phyloP scores from a whole-genome alignment of 2,329 filamentous ascomycete genomes.

The Arthrobotrys megalospora region DNA sequence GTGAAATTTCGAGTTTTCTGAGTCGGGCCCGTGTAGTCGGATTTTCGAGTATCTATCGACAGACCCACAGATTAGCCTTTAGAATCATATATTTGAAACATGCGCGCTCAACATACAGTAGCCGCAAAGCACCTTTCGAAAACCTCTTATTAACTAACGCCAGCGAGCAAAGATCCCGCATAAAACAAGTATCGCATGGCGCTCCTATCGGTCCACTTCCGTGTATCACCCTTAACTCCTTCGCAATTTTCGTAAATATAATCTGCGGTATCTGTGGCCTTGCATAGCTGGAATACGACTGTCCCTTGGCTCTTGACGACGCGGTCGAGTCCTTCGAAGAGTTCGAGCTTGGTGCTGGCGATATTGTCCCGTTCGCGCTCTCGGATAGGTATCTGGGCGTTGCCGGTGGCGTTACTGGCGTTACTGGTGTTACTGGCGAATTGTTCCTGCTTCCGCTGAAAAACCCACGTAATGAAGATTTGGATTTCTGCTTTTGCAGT shows the following conservation, averaged over 20 bases:
- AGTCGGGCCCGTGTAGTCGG: slow-evolving; percentile 53
- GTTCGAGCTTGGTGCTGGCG: slow-evolving; percentile 43
- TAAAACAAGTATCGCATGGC: slow-evolving; percentile 61
- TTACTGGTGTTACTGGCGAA: slow-evolving; percentile 9
- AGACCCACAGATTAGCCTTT: slow-evolving; percentile 10
- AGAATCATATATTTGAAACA: slow-evolving; percentile 16
- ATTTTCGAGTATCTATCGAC: slow-evolving; percentile 57
- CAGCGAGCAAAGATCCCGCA: slow-evolving; percentile 59
- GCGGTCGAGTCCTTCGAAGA: slow-evolving; percentile 53
- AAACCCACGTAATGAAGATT: slow-evolving; percentile 52
- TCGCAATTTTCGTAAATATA: slow-evolving; percentile 52
- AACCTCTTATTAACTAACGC: slow-evolving; percentile 52
- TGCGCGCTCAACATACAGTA: slow-evolving; percentile 41
- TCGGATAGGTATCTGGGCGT: slow-evolving; percentile 39
- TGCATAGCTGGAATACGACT: slow-evolving; percentile 45
- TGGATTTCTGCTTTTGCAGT: slow-evolving; percentile 56
- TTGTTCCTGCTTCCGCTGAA: slow-evolving; percentile 42
- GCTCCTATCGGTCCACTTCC: slow-evolving; percentile 41
- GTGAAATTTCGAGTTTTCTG: slow-evolving; percentile 54
- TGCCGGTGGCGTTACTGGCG: slow-evolving; percentile 49
- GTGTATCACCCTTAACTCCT: slow-evolving; percentile 52
- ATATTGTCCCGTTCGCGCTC: slow-evolving; percentile 30
- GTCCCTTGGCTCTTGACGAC: slow-evolving; percentile 33
- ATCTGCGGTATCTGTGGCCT: slow-evolving; percentile 36
- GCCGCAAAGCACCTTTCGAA: slow-evolving; percentile 48